Conservation (phyloP, 768 basidiomycete species). For the Trametes maxima region DNA sequence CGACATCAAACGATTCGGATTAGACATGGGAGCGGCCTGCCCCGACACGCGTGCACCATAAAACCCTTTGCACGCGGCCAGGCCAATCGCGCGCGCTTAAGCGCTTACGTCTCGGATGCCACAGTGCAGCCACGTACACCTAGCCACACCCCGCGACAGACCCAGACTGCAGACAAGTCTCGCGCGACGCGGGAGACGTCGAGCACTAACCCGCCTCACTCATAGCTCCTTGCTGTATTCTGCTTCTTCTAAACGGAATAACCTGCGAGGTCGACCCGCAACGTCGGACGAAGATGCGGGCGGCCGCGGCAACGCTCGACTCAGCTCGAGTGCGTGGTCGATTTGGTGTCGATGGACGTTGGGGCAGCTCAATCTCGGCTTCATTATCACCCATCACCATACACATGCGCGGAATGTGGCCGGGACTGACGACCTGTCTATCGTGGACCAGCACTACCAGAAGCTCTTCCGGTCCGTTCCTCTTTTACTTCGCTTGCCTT, state of each 20-base stretch:
- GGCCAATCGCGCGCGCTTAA: too few species aligned
- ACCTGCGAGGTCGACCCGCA: slow-evolving; percentile 44
- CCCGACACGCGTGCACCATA: too few species aligned
- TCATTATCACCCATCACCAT: slow-evolving; percentile 80
- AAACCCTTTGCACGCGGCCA: too few species aligned
- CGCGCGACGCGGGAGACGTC: too few species aligned
- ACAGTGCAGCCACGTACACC: too few species aligned
- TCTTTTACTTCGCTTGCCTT: background rate
- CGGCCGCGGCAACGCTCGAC: slow-evolving; percentile 39
- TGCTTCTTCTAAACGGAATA: background rate
- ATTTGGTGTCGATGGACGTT: slow-evolving; percentile 87
- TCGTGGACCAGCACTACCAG: slow-evolving; percentile 96
- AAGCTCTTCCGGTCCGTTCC: slow-evolving; percentile 70
- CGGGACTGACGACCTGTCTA: slow-evolving; percentile 85
- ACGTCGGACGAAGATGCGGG: slow-evolving; percentile 49
- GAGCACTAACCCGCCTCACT: too few species aligned
- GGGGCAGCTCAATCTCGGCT: slow-evolving; percentile 96
- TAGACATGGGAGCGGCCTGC: too few species aligned
- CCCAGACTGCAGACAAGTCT: too few species aligned
- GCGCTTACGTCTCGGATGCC: too few species aligned
- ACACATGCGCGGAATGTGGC: slow-evolving; percentile 20
- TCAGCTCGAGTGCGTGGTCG: slow-evolving; percentile 69
- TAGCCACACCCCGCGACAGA: too few species aligned
- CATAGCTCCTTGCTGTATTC: too few species aligned
- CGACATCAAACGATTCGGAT: too few species aligned